Percentiles rank a stretch among this genome's conserved stretches.
Conservation (phyloP, 139 green algal genomes). For the Chloropicon primus region DNA sequence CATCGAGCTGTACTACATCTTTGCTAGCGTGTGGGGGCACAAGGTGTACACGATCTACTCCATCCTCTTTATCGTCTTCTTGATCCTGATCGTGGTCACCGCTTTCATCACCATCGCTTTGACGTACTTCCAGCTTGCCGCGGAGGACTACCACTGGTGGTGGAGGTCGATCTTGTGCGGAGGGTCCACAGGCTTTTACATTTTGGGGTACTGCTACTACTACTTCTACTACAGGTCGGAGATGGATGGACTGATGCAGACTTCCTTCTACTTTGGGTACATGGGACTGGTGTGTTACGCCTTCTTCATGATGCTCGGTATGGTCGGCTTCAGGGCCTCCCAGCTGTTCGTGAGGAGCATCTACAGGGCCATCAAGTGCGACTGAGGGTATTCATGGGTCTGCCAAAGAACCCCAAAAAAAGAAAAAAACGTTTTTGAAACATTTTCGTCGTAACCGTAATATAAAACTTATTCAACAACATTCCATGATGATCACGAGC, state of each 20-base stretch:
- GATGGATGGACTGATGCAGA: conserved; percentile 74
- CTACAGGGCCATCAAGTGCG: conserved; percentile 40
- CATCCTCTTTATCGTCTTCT: conserved; percentile 89
- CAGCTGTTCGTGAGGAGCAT: conserved; percentile 51
- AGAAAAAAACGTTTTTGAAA: too few relatives aligned
- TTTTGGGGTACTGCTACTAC: conserved; percentile 96
- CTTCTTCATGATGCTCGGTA: conserved; percentile 75
- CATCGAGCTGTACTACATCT: conserved; percentile 98
- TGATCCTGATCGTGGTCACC: conserved; percentile 84
- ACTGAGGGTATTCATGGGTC: conserved; percentile 21
- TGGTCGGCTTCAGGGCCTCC: conserved; percentile 51
- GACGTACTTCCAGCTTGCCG: conserved; percentile 92
- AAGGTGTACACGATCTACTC: conserved; percentile 93
- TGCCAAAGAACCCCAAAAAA: too few relatives aligned
- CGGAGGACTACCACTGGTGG: conserved; percentile 84
- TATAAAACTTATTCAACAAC: too few relatives aligned
- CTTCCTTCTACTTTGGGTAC: conserved; percentile 71
- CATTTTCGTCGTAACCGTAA: too few relatives aligned
- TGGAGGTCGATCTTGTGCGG: conserved; percentile 89
- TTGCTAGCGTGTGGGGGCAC: conserved; percentile 88
- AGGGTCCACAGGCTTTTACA: conserved; percentile 86
- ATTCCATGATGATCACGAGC: too few relatives aligned
- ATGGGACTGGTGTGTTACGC: conserved; percentile 40
- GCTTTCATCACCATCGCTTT: conserved; percentile 89
- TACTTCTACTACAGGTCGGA: conserved; percentile 34